Conservation (phyloP, 345 rosid species). For the Iberis pinnata region DNA sequence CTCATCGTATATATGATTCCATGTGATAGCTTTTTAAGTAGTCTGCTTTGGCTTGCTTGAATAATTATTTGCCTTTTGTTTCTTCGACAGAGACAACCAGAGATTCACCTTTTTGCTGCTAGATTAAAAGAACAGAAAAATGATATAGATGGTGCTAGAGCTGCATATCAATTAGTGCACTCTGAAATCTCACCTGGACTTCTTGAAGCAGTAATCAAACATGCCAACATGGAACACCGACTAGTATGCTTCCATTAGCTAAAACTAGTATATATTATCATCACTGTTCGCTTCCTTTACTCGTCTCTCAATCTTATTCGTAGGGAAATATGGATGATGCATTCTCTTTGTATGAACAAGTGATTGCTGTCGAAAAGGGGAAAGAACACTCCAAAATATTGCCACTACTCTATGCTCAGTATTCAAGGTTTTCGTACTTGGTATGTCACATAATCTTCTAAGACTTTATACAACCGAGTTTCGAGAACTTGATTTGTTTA, state of each 20-base stretch:
- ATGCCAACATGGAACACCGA: conserved; percentile 92
- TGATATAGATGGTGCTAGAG: conserved; percentile 77
- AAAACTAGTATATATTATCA: conserved; percentile 5
- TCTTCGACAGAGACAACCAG: conserved; percentile 71
- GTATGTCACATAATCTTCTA: conserved; percentile 38
- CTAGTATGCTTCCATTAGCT: conserved; percentile 42
- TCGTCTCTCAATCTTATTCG: conserved; percentile 23
- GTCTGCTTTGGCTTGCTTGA: not conserved
- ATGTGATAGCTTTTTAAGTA: not conserved
- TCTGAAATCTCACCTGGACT: conserved; percentile 88
- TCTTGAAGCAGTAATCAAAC: conserved; percentile 88
- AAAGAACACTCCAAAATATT: conserved; percentile 75
- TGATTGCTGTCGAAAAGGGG: conserved; percentile 91
- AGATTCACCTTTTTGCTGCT: conserved; percentile 87
- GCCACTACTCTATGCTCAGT: conserved; percentile 83
- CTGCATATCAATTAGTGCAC: conserved; percentile 81
- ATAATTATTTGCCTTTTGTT: conserved; percentile 14
- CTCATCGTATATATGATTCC: not conserved
- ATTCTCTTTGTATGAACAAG: conserved; percentile 73
- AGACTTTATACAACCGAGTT: not conserved
- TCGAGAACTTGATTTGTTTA: not conserved
- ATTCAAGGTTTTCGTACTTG: conserved; percentile 64
- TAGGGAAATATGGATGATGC: conserved; percentile 83
- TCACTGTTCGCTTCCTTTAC: conserved; percentile 19
- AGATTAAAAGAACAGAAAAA: conserved; percentile 81